Percentiles rank a stretch among this genome's conserved stretches.
These are phyloP conservation scores for Calonectria henricotiae DNA, from an alignment of 2,329 filamentous ascomycete genomes.

Conservation along the genomic window DNA sequence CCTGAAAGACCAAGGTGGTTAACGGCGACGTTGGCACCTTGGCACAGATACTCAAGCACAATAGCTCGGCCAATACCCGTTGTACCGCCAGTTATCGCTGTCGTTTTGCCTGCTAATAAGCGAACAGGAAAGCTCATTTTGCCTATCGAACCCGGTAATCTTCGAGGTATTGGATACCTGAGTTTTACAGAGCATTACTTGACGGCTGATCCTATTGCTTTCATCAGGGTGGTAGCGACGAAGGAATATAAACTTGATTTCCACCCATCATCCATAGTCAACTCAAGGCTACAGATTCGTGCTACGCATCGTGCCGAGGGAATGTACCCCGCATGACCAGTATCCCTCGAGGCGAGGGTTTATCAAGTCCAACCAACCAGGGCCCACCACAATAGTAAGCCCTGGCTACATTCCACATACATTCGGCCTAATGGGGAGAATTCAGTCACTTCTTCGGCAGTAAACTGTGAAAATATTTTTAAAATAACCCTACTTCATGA, in stretches of 20 bases:
- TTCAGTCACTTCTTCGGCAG: no score
- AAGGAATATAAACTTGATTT: background rate
- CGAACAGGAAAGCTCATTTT: background rate
- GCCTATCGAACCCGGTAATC: no score
- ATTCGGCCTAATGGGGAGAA: background rate
- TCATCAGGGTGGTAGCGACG: background rate
- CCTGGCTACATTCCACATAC: background rate
- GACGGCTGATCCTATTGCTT: background rate
- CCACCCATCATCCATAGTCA: background rate
- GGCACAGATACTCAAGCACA: slow-evolving; percentile 79
- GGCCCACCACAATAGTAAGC: no score
- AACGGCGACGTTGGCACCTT: slow-evolving; percentile 82
- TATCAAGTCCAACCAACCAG: background rate
- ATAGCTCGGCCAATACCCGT: slow-evolving; percentile 89
- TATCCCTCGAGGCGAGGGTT: background rate
- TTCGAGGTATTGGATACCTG: background rate
- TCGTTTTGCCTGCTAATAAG: slow-evolving; percentile 70
- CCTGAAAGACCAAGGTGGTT: slow-evolving; percentile 78
- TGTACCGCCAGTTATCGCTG: slow-evolving; percentile 85
- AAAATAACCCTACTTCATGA: no score
- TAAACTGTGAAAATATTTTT: no score
- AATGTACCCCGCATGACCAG: background rate
- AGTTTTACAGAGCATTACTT: background rate
- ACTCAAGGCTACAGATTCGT: background rate
- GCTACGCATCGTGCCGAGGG: background rate